These are phyloP conservation scores for Lodderomyces parapsilosis DNA, from an alignment of 1,139 yeast genomes.

Conservation along the genomic window DNA sequence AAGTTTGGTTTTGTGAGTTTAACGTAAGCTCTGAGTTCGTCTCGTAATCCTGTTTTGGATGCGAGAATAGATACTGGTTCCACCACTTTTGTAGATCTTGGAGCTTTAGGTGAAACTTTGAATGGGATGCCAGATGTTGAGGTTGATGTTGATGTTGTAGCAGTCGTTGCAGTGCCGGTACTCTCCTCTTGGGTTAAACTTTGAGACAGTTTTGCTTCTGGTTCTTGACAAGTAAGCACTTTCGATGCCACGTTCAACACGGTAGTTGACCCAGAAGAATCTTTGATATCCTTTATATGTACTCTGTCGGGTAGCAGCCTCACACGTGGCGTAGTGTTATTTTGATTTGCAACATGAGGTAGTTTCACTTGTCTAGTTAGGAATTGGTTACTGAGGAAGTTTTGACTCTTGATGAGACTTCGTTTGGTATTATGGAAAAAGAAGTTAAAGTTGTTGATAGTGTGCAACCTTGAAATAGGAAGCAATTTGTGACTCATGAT, in stretches of 20 bases:
- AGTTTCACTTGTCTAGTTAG: slow-evolving; percentile 13
- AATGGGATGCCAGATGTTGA: slow-evolving; percentile 48
- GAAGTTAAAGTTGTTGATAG: slow-evolving; percentile 34
- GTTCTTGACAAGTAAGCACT: slow-evolving; percentile 41
- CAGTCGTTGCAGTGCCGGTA: too few species aligned
- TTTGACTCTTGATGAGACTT: slow-evolving; percentile 31
- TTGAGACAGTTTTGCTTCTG: slow-evolving; percentile 29
- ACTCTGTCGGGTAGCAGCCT: too few species aligned
- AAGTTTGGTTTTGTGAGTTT: slow-evolving; percentile 87
- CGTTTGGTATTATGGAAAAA: slow-evolving; percentile 40
- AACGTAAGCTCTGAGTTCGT: slow-evolving; percentile 56
- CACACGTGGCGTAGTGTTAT: background rate
- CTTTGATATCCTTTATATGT: background rate
- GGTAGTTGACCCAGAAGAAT: slow-evolving; percentile 5
- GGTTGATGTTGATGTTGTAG: too few species aligned
- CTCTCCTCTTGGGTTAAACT: slow-evolving; percentile 6
- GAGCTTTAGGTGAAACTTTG: slow-evolving; percentile 44
- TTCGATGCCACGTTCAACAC: slow-evolving; percentile 33
- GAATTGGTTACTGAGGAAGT: slow-evolving; percentile 36
- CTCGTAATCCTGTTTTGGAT: slow-evolving; percentile 22
- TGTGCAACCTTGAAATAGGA: slow-evolving; percentile 26
- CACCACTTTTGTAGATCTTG: slow-evolving; percentile 13
- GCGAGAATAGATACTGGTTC: slow-evolving; percentile 12
- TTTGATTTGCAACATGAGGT: slow-evolving; percentile 7
- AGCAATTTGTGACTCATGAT: background rate